Evolutionary conservation across 2,329 filamentous ascomycete genomes (phyloP).

Genomic region (Phialemonium atrogriseum): DNA sequence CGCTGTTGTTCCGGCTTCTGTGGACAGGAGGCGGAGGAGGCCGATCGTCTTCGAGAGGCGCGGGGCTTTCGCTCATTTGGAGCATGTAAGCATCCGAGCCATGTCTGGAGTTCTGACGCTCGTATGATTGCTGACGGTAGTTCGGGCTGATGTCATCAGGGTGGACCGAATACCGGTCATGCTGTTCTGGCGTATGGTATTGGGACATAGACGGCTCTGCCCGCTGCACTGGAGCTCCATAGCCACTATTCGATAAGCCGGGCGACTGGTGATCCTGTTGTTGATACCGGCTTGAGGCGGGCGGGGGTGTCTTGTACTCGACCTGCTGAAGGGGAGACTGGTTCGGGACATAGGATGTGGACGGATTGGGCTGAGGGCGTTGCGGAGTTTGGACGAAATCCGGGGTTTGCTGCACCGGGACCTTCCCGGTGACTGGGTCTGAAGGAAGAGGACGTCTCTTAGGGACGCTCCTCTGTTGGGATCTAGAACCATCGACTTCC

Average conservation of each 20-base stretch:
- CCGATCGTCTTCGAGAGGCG: slow-evolving; percentile 30
- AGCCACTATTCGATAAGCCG: slow-evolving; percentile 7
- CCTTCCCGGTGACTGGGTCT: slow-evolving; percentile 58
- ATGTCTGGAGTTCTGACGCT: slow-evolving; percentile 30
- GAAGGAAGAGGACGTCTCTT: slow-evolving; percentile 79
- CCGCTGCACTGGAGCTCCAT: slow-evolving; percentile 8
- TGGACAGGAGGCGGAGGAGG: slow-evolving; percentile 52
- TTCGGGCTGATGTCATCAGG: slow-evolving; percentile 29
- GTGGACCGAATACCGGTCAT: slow-evolving; percentile 24
- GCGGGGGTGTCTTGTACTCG: slow-evolving; percentile 38
- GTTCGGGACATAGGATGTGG: slow-evolving; percentile 32
- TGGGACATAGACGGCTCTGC: slow-evolving; percentile 21
- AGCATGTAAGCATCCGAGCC: slow-evolving; percentile 24
- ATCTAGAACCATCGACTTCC: slow-evolving; percentile 10
- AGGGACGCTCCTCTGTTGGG: slow-evolving; percentile 52
- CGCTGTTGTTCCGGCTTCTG: slow-evolving; percentile 37
- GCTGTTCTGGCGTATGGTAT: slow-evolving; percentile 25
- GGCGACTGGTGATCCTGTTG: slow-evolving; percentile 11
- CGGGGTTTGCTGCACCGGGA: slow-evolving; percentile 27
- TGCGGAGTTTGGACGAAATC: slow-evolving; percentile 39
- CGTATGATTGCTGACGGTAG: slow-evolving; percentile 26
- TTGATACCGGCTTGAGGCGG: slow-evolving; percentile 16
- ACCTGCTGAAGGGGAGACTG: slow-evolving; percentile 45
- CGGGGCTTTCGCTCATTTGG: slow-evolving; percentile 18
- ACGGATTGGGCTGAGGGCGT: slow-evolving; percentile 35